Evolutionary conservation across 1,284 basidiomycete species (phyloP), one percentile per base, ranked within the genome.

Genomic region (Pseudomicrostroma phylloplanum): DNA sequence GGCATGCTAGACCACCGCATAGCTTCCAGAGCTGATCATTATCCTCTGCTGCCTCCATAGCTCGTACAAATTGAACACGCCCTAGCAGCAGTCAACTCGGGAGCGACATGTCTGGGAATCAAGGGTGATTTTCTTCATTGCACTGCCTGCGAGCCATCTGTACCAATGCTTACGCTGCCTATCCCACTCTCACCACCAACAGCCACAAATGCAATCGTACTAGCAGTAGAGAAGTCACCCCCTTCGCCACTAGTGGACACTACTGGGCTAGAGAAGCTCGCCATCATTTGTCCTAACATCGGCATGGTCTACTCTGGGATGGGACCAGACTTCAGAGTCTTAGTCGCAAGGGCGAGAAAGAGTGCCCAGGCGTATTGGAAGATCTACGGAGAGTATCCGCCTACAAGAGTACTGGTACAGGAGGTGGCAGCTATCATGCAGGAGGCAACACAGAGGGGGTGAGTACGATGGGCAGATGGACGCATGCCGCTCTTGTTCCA

Each of bases 341-440:
- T 99, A 59, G 89, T 98, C 56, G 85, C 90, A 55, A 91, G 90
- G 78, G 96, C 96, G 25, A 86, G 96, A 62, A 98, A 98, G 84
- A 92, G 90, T 73, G 96, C 96, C 11, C 96, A 98, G 81, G 88
- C 92, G 21, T 99, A 98, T 81, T 98, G 93, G 94, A 98, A 97
- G 65, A 89, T 96, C 62, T 94, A 97, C 79, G 92, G 92, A 59
- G 96, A 98, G 82, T 98, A 98, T 81, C 96, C 96, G n/a, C 91
- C 92, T 55, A 96, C 93, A 59, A 88, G 92, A 79, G 89, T 97
- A 58, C 84, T 99, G 67, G 96, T 94, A 11, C 92, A 96, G 80
- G 96, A 97, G 80, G 89, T 99, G 62, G 96, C 96, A 19, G 94
- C 88, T 21, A 89, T 97, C 61, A 96, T 98, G 92, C 96, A 99